These are phyloP conservation scores for Calonectria montana DNA, from an alignment of 2,329 filamentous ascomycete genomes.

Conservation along the genomic window DNA sequence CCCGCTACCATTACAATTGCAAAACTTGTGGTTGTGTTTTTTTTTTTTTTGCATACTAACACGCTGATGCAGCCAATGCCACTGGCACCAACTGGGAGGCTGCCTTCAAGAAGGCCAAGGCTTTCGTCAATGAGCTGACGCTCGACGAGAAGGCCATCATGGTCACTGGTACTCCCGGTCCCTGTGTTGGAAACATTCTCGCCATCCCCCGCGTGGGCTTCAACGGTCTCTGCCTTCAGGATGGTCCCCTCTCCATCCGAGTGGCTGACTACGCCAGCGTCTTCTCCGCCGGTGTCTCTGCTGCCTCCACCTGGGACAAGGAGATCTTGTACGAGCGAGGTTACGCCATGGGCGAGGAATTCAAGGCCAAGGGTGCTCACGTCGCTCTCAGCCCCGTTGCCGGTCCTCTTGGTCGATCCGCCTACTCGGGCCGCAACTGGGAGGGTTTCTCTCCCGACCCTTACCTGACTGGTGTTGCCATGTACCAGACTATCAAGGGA, in stretches of 20 bases:
- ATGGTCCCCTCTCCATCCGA: constrained; percentile 48
- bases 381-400: constrained; percentile 65
- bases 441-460: constrained; percentile 74
- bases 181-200: constrained; percentile 50
- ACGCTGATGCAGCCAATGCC: constrained; percentile 44
- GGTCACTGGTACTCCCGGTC: constrained; percentile 49
- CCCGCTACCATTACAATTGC: accelerated
- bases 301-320: constrained; percentile 74
- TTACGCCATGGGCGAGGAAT: constrained; percentile 64
- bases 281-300: constrained; percentile 70
- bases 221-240: constrained; percentile 54
- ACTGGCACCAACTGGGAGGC: constrained; percentile 52
- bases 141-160: constrained; percentile 47
- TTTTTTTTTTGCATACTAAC: constrained; percentile 22
- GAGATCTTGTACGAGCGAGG: constrained; percentile 74
- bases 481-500: constrained; percentile 49
- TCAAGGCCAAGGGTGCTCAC: constrained; percentile 78
- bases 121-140: constrained; percentile 45
- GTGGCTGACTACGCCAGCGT: constrained; percentile 57
- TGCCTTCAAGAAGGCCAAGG: constrained; percentile 50
- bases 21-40: not conserved
- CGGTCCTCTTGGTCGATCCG: constrained; percentile 57
- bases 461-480: constrained; percentile 70
- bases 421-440: constrained; percentile 72
- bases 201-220: constrained; percentile 55